Evolutionary conservation across 148 eudicot species (phyloP).

Genomic region (Persicaria tinctoria): DNA sequence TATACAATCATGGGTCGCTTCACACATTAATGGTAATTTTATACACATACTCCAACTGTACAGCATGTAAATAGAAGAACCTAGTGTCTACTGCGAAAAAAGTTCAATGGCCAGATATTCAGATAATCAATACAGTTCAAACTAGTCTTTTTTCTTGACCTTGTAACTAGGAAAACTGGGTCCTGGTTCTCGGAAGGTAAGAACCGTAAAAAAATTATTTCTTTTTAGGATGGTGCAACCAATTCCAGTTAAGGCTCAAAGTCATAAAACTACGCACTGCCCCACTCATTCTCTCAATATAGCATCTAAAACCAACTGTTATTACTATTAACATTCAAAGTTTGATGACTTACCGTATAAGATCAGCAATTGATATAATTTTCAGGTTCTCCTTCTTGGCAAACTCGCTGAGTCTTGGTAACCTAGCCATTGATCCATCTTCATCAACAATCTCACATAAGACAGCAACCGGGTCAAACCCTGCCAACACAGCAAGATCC

Average conservation of each 20-base stretch:
- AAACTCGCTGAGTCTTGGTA: slow-evolving; percentile 53
- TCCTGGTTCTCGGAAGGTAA: neutral
- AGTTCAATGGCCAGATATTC: neutral
- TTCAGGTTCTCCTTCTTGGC: slow-evolving; percentile 44
- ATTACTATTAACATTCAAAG: neutral
- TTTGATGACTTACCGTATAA: slow-evolving; percentile 39
- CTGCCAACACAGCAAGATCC: slow-evolving; percentile 56
- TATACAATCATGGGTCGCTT: neutral
- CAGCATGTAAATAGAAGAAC: neutral
- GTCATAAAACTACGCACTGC: neutral
- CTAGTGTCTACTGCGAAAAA: neutral
- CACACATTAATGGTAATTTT: neutral
- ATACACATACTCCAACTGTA: neutral
- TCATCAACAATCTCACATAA: slow-evolving; percentile 70
- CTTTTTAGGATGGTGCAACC: neutral
- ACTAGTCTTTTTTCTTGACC: no score
- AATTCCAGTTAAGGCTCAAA: neutral
- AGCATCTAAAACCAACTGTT: neutral
- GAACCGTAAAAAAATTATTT: neutral
- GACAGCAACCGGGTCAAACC: slow-evolving; percentile 53
- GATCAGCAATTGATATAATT: slow-evolving; percentile 61
- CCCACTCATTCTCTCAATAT: neutral
- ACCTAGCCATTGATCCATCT: slow-evolving; percentile 77
- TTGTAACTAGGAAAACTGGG: no score
- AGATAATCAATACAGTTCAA: no score